phyloP scores from a whole-genome alignment of 2,329 filamentous ascomycete genomes.

The Stenocarpella maydis region DNA sequence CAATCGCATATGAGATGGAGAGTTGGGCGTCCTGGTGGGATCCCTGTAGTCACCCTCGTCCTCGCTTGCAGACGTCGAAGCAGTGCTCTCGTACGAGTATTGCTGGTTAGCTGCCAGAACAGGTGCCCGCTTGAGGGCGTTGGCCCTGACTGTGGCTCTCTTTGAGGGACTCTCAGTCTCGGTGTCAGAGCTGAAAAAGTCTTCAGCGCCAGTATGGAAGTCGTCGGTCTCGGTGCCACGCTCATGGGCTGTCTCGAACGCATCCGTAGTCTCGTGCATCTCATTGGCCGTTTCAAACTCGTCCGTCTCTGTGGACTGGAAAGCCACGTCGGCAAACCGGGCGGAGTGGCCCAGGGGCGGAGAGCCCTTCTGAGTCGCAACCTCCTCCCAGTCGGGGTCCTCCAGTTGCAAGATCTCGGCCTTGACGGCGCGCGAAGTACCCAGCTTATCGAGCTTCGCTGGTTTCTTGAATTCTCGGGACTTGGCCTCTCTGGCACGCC shows the following conservation, averaged over 20 bases:
- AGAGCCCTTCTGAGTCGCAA: constrained; percentile 42
- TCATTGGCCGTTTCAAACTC: constrained; percentile 86
- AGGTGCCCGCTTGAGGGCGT: constrained; percentile 50
- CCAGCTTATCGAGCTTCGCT: constrained; percentile 70
- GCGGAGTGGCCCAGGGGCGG: constrained; percentile 28
- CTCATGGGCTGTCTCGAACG: constrained; percentile 78
- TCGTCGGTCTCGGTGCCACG: constrained; percentile 88
- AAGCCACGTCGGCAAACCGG: constrained; percentile 31
- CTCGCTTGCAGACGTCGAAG: constrained; percentile 85
- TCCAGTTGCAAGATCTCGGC: constrained; percentile 84
- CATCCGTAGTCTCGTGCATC: constrained; percentile 77
- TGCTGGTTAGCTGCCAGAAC: constrained; percentile 55
- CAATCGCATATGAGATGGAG: constrained; percentile 73
- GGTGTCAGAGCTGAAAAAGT: constrained; percentile 78
- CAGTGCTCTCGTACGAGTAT: constrained; percentile 83
- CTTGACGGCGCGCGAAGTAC: constrained; percentile 74
- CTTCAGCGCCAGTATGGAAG: constrained; percentile 93
- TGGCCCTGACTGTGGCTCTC: constrained; percentile 44
- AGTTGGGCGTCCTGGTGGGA: constrained; percentile 69
- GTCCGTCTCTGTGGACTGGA: constrained; percentile 58
- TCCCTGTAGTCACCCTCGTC: constrained; percentile 63
- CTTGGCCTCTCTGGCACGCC: constrained; percentile 69
- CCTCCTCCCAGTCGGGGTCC: constrained; percentile 91
- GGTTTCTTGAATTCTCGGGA: constrained; percentile 82
- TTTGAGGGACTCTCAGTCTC: constrained; percentile 77